Conservation (phyloP, 192 early-diverging fungal species). For the Entomortierella lignicola region DNA sequence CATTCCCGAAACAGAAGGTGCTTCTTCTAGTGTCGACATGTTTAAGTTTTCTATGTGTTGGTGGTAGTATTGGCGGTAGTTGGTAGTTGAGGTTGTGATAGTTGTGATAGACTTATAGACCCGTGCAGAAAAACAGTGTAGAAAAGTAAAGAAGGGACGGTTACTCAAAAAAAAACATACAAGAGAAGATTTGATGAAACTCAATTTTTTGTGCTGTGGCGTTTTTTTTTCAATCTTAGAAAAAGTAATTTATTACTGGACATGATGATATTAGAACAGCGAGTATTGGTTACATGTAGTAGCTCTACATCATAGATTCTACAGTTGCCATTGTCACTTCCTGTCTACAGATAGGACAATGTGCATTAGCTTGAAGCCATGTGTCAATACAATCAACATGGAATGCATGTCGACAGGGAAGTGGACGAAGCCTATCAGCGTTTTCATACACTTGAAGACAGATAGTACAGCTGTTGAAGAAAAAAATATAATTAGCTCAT, state of each 20-base stretch:
- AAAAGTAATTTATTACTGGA: too few species aligned
- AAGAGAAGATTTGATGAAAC: neutral
- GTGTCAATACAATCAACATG: constrained; percentile 22
- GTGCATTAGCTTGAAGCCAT: constrained; percentile 12
- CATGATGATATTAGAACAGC: neutral
- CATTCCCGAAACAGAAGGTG: neutral
- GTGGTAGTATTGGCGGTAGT: too few species aligned
- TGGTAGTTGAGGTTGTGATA: too few species aligned
- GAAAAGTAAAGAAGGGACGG: neutral
- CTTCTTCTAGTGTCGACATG: constrained; percentile 3
- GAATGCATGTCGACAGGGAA: constrained; percentile 20
- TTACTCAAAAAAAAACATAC: constrained; percentile 10
- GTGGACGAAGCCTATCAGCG: constrained; percentile 11
- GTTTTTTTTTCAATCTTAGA: too few species aligned
- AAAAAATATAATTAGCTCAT: neutral
- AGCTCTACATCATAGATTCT: neutral
- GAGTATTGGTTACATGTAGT: neutral
- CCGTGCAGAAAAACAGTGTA: neutral
- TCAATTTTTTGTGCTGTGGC: too few species aligned
- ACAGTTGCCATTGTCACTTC: constrained; percentile 5
- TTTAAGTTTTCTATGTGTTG: neutral
- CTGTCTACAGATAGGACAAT: constrained; percentile 27
- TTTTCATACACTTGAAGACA: constrained; percentile 14
- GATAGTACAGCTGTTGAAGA: constrained; percentile 5
- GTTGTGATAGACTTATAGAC: too few species aligned